Conservation (phyloP, 805 yeast genomes). For the Candida nonsorbophila region DNA sequence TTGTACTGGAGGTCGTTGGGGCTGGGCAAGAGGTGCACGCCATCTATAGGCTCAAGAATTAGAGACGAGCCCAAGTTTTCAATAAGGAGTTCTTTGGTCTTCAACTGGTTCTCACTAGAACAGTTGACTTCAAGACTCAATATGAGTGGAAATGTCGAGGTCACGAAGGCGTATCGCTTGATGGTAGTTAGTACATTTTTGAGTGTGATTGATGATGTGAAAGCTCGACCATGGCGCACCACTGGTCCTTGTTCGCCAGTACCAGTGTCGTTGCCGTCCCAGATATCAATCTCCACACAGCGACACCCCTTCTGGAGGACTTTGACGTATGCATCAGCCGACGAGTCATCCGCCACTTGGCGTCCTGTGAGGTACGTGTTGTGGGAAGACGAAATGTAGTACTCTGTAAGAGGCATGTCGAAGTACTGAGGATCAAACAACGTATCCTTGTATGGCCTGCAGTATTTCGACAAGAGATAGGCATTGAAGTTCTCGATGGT, state of each 20-base stretch:
- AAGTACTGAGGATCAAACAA: conserved; percentile 15
- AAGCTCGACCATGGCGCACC: conserved; percentile 84
- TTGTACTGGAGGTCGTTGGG: conserved; percentile 69
- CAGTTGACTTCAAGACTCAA: conserved; percentile 86
- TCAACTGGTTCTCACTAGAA: conserved; percentile 58
- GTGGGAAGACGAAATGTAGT: conserved; percentile 89
- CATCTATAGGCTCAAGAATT: conserved; percentile 33
- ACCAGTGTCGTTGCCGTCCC: conserved; percentile 68
- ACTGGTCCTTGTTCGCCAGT: conserved; percentile 53
- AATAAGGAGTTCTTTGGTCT: conserved; percentile 47
- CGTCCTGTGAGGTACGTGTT: conserved; percentile 88
- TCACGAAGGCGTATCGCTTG: conserved; percentile 81
- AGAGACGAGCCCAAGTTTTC: conserved; percentile 58
- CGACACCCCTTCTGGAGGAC: conserved; percentile 90
- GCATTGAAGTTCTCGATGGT: conserved; percentile 27
- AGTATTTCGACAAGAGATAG: conserved; percentile 25
- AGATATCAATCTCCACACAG: conserved; percentile 90
- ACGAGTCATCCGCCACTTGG: conserved; percentile 81
- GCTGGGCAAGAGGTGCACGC: conserved; percentile 49
- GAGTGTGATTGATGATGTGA: conserved; percentile 70
- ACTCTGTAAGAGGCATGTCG: conserved; percentile 67
- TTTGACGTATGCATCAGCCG: conserved; percentile 83
- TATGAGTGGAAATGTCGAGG: conserved; percentile 81
- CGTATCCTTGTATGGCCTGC: conserved; percentile 12
- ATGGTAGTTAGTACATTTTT: conserved; percentile 66